Percentiles rank a stretch among this genome's conserved stretches.
Evolutionary conservation across 2,329 filamentous ascomycete species (phyloP).

Genomic region (Claviceps pazoutovae): DNA sequence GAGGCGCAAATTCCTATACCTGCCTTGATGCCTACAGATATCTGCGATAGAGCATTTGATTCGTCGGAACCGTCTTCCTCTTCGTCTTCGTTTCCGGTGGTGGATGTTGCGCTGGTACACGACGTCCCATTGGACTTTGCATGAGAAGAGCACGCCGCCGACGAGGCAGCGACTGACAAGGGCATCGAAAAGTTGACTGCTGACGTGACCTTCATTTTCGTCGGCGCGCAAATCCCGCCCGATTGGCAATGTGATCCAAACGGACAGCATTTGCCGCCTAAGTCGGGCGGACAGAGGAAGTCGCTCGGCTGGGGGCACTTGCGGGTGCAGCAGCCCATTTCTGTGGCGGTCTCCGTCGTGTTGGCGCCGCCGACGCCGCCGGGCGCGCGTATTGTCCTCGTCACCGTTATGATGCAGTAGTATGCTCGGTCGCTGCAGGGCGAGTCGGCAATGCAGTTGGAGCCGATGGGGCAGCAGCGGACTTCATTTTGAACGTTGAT

Average conservation of each 20-base stretch:
- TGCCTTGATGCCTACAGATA: constrained; percentile 38
- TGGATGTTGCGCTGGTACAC: constrained; percentile 9
- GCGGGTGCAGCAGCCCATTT: constrained; percentile 25
- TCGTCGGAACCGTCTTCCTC: constrained; percentile 19
- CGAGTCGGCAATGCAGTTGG: constrained; percentile 24
- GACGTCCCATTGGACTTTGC: too few species aligned
- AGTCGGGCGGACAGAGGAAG: constrained; percentile 28
- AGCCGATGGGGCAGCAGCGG: constrained; percentile 29
- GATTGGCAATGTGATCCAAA: constrained; percentile 29
- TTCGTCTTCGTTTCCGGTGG: constrained; percentile 21
- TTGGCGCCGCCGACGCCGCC: constrained; percentile 11
- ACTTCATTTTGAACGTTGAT: constrained; percentile 19
- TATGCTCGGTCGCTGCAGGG: constrained; percentile 20
- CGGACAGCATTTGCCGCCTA: constrained; percentile 36
- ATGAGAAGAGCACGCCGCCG: constrained; percentile 14
- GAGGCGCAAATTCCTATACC: constrained; percentile 43
- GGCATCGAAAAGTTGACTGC: neutral
- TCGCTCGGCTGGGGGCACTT: constrained; percentile 25
- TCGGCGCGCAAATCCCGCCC: constrained; percentile 21
- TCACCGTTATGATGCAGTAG: constrained; percentile 19
- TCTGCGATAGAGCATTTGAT: constrained; percentile 8
- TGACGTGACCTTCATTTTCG: constrained; percentile 12
- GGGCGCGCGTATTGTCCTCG: constrained; percentile 13
- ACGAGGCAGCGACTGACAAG: neutral
- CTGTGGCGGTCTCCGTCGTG: constrained; percentile 4